Conservation (phyloP, 306 rosid species). For the Dryas octopetala region DNA sequence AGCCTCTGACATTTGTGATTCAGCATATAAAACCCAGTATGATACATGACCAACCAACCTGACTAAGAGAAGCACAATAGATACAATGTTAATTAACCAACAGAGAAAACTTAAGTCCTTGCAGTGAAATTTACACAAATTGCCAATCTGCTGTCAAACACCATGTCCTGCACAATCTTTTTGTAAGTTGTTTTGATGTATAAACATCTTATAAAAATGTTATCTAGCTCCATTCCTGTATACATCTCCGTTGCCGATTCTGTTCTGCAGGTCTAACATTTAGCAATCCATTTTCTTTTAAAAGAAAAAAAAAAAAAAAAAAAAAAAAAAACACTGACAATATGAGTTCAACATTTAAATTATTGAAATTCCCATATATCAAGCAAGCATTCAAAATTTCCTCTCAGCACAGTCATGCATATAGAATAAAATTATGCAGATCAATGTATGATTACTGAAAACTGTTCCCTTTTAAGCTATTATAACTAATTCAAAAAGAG, state of each 20-base stretch:
- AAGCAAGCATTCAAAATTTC: neutral
- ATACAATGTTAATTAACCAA: neutral
- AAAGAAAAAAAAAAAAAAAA: too few species aligned
- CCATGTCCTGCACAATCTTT: neutral
- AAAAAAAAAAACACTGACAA: too few species aligned
- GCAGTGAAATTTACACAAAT: neutral
- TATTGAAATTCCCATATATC: neutral
- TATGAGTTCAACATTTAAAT: neutral
- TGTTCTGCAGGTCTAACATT: neutral
- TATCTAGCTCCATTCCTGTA: neutral
- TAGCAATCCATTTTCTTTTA: too few species aligned
- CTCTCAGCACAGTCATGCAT: too few species aligned
- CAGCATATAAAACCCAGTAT: neutral
- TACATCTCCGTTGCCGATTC: neutral
- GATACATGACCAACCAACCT: conserved; percentile 5
- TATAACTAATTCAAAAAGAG: neutral
- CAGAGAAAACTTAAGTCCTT: neutral
- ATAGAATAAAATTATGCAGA: neutral
- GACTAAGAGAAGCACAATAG: neutral
- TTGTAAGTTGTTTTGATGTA: neutral
- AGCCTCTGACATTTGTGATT: conserved; percentile 4
- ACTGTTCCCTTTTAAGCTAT: conserved; percentile 4
- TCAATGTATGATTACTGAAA: neutral
- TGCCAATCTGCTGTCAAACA: neutral
- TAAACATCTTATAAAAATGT: neutral